Percentiles rank a stretch among this genome's conserved stretches.
Evolutionary conservation across 2,329 filamentous ascomycete genomes (phyloP).

Genomic region (Pseudogymnoascus sp.): DNA sequence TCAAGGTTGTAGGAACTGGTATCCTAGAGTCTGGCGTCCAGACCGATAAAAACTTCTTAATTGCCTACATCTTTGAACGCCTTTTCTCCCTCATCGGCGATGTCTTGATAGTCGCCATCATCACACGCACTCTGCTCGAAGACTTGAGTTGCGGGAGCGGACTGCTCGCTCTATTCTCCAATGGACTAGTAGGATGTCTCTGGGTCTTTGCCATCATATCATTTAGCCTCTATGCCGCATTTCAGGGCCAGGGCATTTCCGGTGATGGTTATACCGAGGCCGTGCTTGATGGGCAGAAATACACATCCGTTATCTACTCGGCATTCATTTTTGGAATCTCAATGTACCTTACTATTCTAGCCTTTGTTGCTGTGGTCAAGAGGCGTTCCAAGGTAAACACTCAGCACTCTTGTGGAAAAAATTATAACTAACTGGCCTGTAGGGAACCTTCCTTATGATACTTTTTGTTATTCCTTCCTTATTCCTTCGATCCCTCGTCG

Average conservation of each 20-base stretch:
- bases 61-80: background rate
- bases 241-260: background rate
- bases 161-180: background rate
- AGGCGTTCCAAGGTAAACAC: background rate
- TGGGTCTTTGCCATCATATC: conserved; percentile 18
- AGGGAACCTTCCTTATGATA: background rate
- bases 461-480: background rate
- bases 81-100: background rate
- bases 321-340: conserved; percentile 17
- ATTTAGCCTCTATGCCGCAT: background rate
- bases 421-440: background rate
- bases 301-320: background rate
- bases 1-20: background rate
- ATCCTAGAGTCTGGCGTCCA: background rate
- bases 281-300: background rate
- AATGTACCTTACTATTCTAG: conserved; percentile 14
- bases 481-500: background rate
- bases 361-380: background rate
- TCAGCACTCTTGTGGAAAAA: background rate
- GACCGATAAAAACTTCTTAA: background rate
- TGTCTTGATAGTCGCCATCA: conserved; percentile 4
- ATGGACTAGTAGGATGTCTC: background rate
- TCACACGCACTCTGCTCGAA: background rate
- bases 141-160: background rate
- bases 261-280: background rate